Percentiles rank a stretch among this genome's conserved stretches.
Evolutionary conservation across 768 basidiomycete species (phyloP).

Genomic region (Basidioascus undulatus): DNA sequence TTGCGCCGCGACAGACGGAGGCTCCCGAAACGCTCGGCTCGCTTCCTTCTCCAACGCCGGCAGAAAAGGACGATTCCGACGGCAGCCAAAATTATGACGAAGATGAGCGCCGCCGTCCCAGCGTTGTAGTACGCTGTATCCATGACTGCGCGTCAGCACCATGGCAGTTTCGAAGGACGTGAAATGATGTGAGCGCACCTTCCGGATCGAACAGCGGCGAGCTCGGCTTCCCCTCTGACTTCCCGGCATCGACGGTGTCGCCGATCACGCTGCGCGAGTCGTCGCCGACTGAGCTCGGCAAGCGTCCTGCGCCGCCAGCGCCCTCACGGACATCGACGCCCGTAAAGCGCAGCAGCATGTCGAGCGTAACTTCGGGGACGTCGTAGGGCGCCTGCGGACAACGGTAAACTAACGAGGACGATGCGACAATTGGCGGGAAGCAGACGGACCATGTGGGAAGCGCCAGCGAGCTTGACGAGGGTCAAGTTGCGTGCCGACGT

Average conservation of each 20-base stretch:
- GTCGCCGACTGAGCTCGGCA: constrained; percentile 57
- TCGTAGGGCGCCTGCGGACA: constrained; percentile 27
- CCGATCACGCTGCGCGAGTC: constrained; percentile 26
- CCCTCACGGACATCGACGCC: constrained; percentile 64
- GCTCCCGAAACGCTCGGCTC: not conserved
- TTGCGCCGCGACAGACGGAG: too few relatives aligned
- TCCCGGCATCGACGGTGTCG: constrained; percentile 3
- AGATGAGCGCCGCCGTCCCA: constrained; percentile 47
- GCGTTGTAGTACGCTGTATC: constrained; percentile 73
- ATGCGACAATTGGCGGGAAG: constrained; percentile 15
- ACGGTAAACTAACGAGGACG: not conserved
- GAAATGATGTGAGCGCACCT: too few relatives aligned
- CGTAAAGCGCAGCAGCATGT: constrained; percentile 98
- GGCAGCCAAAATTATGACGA: constrained; percentile 6
- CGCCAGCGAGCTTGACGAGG: constrained; percentile 78
- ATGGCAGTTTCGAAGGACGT: too few relatives aligned
- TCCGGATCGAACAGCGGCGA: not conserved
- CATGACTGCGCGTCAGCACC: not conserved
- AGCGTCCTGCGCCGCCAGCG: constrained; percentile 50
- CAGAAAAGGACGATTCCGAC: constrained; percentile 2
- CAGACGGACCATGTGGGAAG: constrained; percentile 95
- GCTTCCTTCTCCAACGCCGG: not conserved
- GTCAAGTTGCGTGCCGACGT: constrained; percentile 68
- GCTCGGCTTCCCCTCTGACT: not conserved
- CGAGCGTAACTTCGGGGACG: constrained; percentile 63